phyloP scores from a whole-genome alignment of 257 asterid genomes.

The Paulownia fortunei region DNA sequence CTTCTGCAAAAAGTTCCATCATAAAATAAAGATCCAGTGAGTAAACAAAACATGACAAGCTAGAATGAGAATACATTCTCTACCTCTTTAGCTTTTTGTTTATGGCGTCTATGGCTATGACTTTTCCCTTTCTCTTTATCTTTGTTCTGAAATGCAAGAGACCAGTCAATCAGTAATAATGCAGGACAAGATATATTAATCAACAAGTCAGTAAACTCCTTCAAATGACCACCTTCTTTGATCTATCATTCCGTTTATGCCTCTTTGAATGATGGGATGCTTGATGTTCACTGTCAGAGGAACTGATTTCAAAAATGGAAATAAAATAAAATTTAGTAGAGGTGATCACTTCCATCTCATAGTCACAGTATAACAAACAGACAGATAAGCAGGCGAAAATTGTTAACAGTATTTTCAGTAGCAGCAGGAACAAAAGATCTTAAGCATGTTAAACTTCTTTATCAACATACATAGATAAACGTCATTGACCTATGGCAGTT shows the following conservation, averaged over 20 bases:
- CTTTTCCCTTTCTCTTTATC: constrained; percentile 72
- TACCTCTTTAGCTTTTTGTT: constrained; percentile 86
- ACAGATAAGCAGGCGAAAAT: not conserved
- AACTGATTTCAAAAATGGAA: constrained; percentile 48
- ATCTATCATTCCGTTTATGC: constrained; percentile 66
- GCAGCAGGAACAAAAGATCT: not conserved
- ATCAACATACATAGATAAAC: not conserved
- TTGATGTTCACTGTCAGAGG: constrained; percentile 72
- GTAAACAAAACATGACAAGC: not conserved
- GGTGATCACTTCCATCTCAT: constrained; percentile 14
- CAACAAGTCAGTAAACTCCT: constrained; percentile 7
- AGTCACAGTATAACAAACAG: not conserved
- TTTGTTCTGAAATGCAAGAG: constrained; percentile 63
- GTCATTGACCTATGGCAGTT: too few species aligned
- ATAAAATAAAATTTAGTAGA: constrained; percentile 8
- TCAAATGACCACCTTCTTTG: constrained; percentile 61
- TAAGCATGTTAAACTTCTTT: not conserved
- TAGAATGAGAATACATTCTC: constrained; percentile 34
- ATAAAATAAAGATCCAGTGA: constrained; percentile 14
- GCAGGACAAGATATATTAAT: constrained; percentile 13
- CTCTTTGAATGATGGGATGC: constrained; percentile 64
- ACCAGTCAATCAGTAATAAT: constrained; percentile 29
- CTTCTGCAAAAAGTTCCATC: constrained; percentile 16
- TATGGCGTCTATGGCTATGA: constrained; percentile 67
- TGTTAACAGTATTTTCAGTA: not conserved